Conservation (phyloP, 768 basidiomycete species). For the Cubamyces sp. region DNA sequence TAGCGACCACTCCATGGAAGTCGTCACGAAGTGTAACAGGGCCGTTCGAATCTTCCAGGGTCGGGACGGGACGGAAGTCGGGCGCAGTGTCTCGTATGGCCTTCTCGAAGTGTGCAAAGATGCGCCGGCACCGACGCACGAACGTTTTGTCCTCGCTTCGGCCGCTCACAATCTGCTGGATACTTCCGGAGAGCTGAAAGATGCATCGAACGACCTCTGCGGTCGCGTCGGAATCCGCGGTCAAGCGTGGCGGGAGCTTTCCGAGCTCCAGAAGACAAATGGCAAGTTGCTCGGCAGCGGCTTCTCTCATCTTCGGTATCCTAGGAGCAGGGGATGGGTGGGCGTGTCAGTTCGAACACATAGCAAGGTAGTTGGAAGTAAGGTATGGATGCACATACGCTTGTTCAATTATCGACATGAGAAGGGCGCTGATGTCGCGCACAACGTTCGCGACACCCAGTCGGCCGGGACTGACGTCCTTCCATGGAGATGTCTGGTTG, state of each 20-base stretch:
- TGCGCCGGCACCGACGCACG: slow-evolving; percentile 39
- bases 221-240: slow-evolving; percentile 41
- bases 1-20: neutral
- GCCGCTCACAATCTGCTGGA: slow-evolving; percentile 40
- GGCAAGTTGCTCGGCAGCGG: slow-evolving; percentile 46
- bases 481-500: slow-evolving; percentile 55
- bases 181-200: slow-evolving; percentile 47
- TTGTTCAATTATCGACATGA: slow-evolving; percentile 55
- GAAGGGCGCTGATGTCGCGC: slow-evolving; percentile 50
- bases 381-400: slow-evolving; percentile 44
- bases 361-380: neutral
- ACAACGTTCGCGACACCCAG: slow-evolving; percentile 64
- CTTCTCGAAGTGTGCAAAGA: slow-evolving; percentile 40
- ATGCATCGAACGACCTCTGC: slow-evolving; percentile 51
- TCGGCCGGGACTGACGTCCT: slow-evolving; percentile 44
- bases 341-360: neutral
- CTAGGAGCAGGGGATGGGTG: slow-evolving; percentile 35
- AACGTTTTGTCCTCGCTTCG: slow-evolving; percentile 39
- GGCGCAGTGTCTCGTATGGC: slow-evolving; percentile 45
- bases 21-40: neutral
- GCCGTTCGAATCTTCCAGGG: slow-evolving; percentile 13
- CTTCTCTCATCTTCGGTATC: slow-evolving; percentile 47
- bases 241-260: slow-evolving; percentile 44
- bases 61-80: slow-evolving; percentile 43
- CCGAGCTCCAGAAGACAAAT: slow-evolving; percentile 39